Evolutionary conservation across 768 basidiomycete species (phyloP).

Genomic region (Crucibulum laeve): DNA sequence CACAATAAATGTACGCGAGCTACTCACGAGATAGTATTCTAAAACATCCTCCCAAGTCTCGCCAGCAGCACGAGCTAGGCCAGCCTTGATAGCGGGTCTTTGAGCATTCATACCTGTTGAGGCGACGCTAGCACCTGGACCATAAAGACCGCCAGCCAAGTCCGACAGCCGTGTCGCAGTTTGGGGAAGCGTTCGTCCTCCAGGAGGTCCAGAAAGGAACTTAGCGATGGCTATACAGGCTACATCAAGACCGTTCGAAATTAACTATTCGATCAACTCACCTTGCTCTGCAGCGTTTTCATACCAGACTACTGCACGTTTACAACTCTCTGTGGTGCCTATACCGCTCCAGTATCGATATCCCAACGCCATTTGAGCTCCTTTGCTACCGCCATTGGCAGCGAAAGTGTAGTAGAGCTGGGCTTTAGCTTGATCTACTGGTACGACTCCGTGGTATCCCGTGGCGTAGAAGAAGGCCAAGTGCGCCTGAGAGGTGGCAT

Average conservation of each 20-base stretch:
- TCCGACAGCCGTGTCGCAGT: constrained; percentile 84
- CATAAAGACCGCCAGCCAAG: constrained; percentile 88
- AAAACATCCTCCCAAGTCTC: constrained; percentile 93
- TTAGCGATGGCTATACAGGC: constrained; percentile 62
- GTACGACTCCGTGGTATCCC: constrained; percentile 65
- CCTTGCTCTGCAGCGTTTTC: constrained; percentile 85
- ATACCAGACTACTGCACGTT: constrained; percentile 83
- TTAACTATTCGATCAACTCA: constrained; percentile 19
- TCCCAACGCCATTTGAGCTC: constrained; percentile 89
- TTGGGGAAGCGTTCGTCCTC: constrained; percentile 81
- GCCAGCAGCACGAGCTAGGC: constrained; percentile 76
- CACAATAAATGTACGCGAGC: not conserved
- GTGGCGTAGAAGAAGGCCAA: constrained; percentile 88
- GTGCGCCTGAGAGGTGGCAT: constrained; percentile 81
- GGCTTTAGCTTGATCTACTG: constrained; percentile 73
- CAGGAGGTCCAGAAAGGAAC: constrained; percentile 85
- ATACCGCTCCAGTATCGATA: constrained; percentile 97
- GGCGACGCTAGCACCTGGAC: constrained; percentile 90
- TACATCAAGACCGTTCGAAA: constrained; percentile 3
- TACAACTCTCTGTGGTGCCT: constrained; percentile 83
- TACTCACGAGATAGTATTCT: constrained; percentile 80
- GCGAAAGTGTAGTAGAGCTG: constrained; percentile 94
- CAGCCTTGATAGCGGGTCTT: constrained; percentile 79
- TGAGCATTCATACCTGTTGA: constrained; percentile 75
- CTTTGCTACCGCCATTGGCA: constrained; percentile 80